Base-by-base conservation (phyloP, 192 early-diverging fungal genomes). In the Funneliformis mosseae region DNA sequence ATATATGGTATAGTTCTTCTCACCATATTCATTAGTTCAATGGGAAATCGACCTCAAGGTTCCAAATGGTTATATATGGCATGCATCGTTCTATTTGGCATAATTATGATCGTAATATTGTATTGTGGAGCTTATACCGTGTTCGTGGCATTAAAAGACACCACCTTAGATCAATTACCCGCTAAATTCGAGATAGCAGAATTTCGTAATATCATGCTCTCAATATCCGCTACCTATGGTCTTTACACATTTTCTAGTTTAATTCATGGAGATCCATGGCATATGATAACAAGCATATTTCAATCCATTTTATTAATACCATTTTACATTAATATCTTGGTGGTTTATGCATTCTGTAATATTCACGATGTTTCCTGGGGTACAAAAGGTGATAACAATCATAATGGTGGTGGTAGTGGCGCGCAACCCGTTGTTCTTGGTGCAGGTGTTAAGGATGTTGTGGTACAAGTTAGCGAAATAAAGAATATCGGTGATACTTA, bases 31-130 rank as follows among this genome's bases (percentile, higher is more conserved):
- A 93, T 99, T 59, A 88, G 92, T 41, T 92, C 96, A 79, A 86
- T 99, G 81, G 97, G 97, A 78, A 99, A 99, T 84, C 90, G 96
- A 45, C 97, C 97, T 60, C 95, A 98, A 83, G 97, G 95, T 33
- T 33, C 33, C 33, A 33, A 33, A 33, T 33, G 33, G 33, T 33
- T 33, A 33, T 33, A 33, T 33, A 33, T 33, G 33, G 33, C 33
- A 33, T 33, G 33, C 3, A 33, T 33, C 33, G 3, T 33, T 2
- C 33, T 33, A 33, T 33, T 33, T 33, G 33, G 33, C 33, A 3
- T 33, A 3, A 33, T 33, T 33, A 33, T 33, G 33, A 33, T 33
- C 3, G 33, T 33, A 33, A 33, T 33, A 0, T 33, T 33, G 33
- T 33, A 33, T 33, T 33, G 33, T 33, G 33, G 33, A 33, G 33